Evolutionary conservation across 768 basidiomycete genomes (phyloP).

Genomic region (Kwoniella sp.): DNA sequence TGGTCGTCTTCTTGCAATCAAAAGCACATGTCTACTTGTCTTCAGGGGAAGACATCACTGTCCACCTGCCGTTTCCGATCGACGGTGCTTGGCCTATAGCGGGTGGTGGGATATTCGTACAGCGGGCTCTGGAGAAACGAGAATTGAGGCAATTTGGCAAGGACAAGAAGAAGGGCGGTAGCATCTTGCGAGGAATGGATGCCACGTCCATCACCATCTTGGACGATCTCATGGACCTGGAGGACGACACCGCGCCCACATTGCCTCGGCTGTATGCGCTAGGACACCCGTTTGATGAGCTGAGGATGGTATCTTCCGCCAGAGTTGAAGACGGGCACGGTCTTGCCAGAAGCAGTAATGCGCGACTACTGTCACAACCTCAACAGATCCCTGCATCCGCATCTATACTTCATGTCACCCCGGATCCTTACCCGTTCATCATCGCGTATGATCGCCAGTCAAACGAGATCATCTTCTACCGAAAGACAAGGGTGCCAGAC

Average conservation of each 20-base stretch:
- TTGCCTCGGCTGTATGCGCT: constrained; percentile 43
- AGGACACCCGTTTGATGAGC: constrained; percentile 46
- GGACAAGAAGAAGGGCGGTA: constrained; percentile 15
- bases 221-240: constrained; percentile 47
- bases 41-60: constrained; percentile 44
- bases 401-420: constrained; percentile 21
- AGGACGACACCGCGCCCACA: constrained; percentile 30
- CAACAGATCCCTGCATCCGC: constrained; percentile 10
- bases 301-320: constrained; percentile 36
- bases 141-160: constrained; percentile 28
- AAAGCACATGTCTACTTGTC: constrained; percentile 47
- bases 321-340: constrained; percentile 18
- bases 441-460: constrained; percentile 29
- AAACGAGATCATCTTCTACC: constrained; percentile 45
- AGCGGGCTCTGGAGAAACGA: constrained; percentile 44
- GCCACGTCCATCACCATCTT: constrained; percentile 36
- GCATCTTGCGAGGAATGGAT: constrained; percentile 26
- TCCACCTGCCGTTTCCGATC: constrained; percentile 50
- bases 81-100: constrained; percentile 42
- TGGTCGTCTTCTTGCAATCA: constrained; percentile 51
- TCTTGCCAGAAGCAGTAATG: not conserved
- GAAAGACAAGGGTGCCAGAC: constrained; percentile 23
- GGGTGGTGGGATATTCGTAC: constrained; percentile 46
- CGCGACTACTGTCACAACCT: constrained; percentile 4
- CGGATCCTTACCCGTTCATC: constrained; percentile 33